Evolutionary conservation across 169 alveolate species (phyloP).

Genomic region (Plasmodium reichenowi): DNA sequence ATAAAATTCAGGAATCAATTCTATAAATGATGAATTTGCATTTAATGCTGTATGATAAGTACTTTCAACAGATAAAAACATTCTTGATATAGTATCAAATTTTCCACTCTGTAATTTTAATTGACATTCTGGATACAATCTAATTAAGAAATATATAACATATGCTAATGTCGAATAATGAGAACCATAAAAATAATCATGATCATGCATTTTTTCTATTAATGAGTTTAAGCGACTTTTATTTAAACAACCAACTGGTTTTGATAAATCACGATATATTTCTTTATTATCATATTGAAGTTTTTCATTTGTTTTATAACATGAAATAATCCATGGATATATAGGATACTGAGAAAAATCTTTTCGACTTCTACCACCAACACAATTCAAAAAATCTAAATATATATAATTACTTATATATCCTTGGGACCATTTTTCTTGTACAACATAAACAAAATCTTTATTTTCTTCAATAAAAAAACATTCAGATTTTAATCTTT

Average conservation of each 20-base stretch:
- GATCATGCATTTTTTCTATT: constrained; percentile 88
- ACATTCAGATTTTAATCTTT: constrained; percentile 77
- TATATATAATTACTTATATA: constrained; percentile 94
- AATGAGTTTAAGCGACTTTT: constrained; percentile 85
- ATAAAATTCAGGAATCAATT: constrained; percentile 95
- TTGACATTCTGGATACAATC: constrained; percentile 96
- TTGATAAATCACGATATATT: constrained; percentile 91
- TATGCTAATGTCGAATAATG: constrained; percentile 98
- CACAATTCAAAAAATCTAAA: constrained; percentile 93
- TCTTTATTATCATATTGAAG: constrained; percentile 82
- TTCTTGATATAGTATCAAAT: constrained; percentile 90
- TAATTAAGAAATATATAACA: constrained; percentile 95
- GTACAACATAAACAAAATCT: constrained; percentile 82
- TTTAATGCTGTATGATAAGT: constrained; percentile 84
- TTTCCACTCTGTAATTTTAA: constrained; percentile 94
- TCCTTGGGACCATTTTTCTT: constrained; percentile 93
- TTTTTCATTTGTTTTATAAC: constrained; percentile 83
- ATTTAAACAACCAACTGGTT: constrained; percentile 94
- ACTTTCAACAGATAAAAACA: constrained; percentile 81
- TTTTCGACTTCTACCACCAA: constrained; percentile 94
- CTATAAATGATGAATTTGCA: constrained; percentile 92
- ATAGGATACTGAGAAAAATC: constrained; percentile 98
- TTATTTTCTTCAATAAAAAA: constrained; percentile 83
- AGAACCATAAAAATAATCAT: constrained; percentile 94
- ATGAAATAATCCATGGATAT: constrained; percentile 96